phyloP scores from a whole-genome alignment of 2,329 filamentous ascomycete species.

The Colletotrichum cereale region DNA sequence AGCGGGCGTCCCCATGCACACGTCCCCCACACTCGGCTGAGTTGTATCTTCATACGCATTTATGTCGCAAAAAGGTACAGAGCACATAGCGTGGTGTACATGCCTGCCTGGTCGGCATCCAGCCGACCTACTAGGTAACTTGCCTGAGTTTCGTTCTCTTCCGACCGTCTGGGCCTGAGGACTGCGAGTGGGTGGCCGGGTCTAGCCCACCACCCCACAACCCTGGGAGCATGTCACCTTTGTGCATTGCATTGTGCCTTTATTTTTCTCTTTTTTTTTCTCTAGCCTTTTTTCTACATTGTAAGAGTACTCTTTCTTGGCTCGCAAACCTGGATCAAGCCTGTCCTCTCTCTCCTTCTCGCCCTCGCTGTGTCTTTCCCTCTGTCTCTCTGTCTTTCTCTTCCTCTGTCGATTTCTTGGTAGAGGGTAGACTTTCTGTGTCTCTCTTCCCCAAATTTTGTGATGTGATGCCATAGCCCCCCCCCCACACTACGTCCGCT shows the following conservation, averaged over 20 bases:
- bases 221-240: conserved; percentile 7
- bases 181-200: conserved; percentile 3
- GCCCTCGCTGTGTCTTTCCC: neutral
- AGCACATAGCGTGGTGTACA: neutral
- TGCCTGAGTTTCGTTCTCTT: neutral
- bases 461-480: conserved; percentile 34
- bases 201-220: neutral
- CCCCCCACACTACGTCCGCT: conserved; percentile 14
- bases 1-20: neutral
- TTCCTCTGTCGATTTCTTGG: neutral
- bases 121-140: neutral
- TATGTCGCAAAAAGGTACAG: neutral
- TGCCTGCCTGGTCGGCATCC: neutral
- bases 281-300: neutral
- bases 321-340: neutral
- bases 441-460: conserved; percentile 20
- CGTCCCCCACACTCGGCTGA: neutral
- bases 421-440: neutral
- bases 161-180: conserved; percentile 7
- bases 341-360: neutral
- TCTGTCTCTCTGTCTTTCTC: neutral
- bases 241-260: conserved; percentile 13
- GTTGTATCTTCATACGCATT: neutral
- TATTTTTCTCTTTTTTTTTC: neutral
- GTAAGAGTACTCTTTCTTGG: neutral